phyloP scores from a whole-genome alignment of 2,329 filamentous ascomycete genomes.

The Calonectria pteridis region DNA sequence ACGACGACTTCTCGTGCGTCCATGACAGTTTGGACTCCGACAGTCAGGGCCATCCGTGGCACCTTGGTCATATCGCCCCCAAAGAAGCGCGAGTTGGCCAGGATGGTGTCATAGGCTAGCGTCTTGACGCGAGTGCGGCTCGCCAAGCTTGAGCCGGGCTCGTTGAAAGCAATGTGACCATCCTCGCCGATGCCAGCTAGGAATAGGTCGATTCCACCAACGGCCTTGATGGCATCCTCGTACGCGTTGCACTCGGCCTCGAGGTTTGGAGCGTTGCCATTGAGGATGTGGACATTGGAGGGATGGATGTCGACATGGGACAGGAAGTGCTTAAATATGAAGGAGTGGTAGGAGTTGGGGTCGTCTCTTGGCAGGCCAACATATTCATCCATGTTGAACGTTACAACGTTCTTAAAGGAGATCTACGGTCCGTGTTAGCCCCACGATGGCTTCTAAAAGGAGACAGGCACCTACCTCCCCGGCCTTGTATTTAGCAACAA shows the following conservation, averaged over 20 bases:
- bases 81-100: conserved; percentile 89
- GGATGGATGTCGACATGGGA: conserved; percentile 85
- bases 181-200: conserved; percentile 88
- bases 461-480: conserved; percentile 60
- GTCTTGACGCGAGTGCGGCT: conserved; percentile 89
- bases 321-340: conserved; percentile 96
- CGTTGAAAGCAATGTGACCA: conserved; percentile 92
- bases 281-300: conserved; percentile 85
- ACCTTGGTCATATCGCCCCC: conserved; percentile 79
- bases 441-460: neutral
- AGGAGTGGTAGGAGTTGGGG: conserved; percentile 88
- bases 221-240: conserved; percentile 80
- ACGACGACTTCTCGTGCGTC: conserved; percentile 86
- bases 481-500: conserved; percentile 78
- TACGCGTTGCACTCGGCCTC: conserved; percentile 83
- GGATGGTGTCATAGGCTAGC: conserved; percentile 86
- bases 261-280: conserved; percentile 82
- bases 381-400: conserved; percentile 96
- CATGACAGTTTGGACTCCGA: conserved; percentile 86
- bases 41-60: conserved; percentile 85
- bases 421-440: conserved; percentile 61
- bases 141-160: conserved; percentile 83
- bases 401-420: conserved; percentile 89
- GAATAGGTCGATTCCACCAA: conserved; percentile 87
- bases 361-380: conserved; percentile 86